Conservation (phyloP, 305 asterid species). For the Solanum hybrid region DNA sequence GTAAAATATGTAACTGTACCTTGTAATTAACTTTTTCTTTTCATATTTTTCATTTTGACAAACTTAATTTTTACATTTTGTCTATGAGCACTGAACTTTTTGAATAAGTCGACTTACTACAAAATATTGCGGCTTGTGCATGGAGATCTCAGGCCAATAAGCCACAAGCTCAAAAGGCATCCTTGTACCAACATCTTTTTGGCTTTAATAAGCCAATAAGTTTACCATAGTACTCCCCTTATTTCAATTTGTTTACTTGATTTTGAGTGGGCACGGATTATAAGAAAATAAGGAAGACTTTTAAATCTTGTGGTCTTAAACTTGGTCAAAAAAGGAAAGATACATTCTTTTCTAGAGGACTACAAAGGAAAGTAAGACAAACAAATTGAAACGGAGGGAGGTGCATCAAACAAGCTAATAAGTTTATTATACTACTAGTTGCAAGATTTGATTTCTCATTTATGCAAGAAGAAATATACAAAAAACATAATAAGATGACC, state of each 20-base stretch:
- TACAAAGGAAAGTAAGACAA: background rate
- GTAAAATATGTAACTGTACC: background rate
- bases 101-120: background rate
- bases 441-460: background rate
- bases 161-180: background rate
- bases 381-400: background rate
- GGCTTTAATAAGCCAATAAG: background rate
- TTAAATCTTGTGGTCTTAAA: background rate
- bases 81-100: background rate
- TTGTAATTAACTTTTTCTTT: background rate
- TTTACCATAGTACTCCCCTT: background rate
- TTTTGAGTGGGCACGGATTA: background rate
- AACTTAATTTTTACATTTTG: background rate
- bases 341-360: background rate
- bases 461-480: background rate
- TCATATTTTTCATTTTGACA: background rate
- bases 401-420: background rate
- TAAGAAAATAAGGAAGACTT: background rate
- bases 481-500: background rate
- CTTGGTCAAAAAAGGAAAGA: background rate
- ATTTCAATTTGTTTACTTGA: background rate
- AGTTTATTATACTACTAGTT: background rate
- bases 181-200: background rate
- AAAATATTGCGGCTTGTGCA: background rate
- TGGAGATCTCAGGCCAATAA: background rate